Evolutionary conservation across 1,284 basidiomycete species (phyloP), one percentile per base, ranked within the genome.

Genomic region (Volvariella surrecta): DNA sequence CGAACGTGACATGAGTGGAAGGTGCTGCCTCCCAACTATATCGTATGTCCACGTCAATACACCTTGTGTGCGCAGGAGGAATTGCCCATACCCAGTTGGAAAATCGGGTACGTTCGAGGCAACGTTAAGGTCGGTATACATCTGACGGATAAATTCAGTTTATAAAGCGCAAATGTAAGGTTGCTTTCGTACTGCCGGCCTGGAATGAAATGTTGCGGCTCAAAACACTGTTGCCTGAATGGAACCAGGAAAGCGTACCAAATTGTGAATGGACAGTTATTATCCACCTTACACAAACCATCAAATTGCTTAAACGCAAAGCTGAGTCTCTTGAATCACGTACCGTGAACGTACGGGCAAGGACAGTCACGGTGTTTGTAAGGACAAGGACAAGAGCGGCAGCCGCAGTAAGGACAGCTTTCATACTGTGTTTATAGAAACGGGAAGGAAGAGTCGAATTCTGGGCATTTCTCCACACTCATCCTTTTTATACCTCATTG

Each of bases 231-330:
- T 44, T 8, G 18, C 16, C 41, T 24, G 7, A 21, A 4, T 28
- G 38, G 16, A 15, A 32, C 15, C 13, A 19, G 6, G 34, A n/a
- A 11, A 40, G 52, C 57, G 15, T 52, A 68, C 68, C 68, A 70
- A 44, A 70, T 65, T 7, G 68, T 70, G 53, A 68, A 70, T 0
- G 68, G 61, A 45, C 68, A 70, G 3, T 58, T 58, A 52, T 68
- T 69, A 49, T 63, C 56, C 31, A 72, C 70, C 66, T 66, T 4
- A 7, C 31, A 18, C 20, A 56, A n/a, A 11, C 9, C 35, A n/a
- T 19, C 28, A 32, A n/a, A 13, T 16, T 19, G 8, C 15, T 32
- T 39, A 22, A 1, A 2, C 17, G 19, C 16, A 6, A 42, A 24
- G n/a, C 13, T n/a, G n/a, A n/a, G 24, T 15, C 19, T 13, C 22